Conservation (phyloP, 495 filamentous ascomycete species). For the Penicillium nucicola region DNA sequence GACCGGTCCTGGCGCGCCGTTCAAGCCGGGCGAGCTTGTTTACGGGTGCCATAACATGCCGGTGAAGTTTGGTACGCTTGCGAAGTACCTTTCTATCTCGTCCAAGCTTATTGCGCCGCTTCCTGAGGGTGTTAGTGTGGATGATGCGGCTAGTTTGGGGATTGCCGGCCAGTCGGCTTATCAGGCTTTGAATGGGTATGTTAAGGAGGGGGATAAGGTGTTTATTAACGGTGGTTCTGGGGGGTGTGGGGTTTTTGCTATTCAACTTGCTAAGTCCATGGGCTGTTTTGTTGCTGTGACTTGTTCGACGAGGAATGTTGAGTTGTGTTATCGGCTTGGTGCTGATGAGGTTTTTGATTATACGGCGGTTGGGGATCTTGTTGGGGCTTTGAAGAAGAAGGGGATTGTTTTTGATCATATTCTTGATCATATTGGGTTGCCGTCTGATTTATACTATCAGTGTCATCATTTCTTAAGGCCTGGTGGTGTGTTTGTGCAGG, state of each 20-base stretch:
- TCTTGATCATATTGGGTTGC: conserved; percentile 59
- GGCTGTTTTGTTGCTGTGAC: conserved; percentile 60
- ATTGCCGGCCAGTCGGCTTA: conserved; percentile 58
- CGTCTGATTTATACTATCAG: conserved; percentile 51
- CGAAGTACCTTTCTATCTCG: conserved; percentile 45
- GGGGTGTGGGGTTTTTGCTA: conserved; percentile 57
- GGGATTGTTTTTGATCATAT: conserved; percentile 53
- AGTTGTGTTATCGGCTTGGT: conserved; percentile 55
- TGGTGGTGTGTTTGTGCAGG: conserved; percentile 53
- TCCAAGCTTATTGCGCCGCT: conserved; percentile 28
- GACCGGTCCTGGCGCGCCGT: conserved; percentile 28
- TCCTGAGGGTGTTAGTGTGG: conserved; percentile 49
- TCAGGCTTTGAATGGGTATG: conserved; percentile 54
- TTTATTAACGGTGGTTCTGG: conserved; percentile 70
- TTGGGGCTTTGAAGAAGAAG: conserved; percentile 42
- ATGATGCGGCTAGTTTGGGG: conserved; percentile 50
- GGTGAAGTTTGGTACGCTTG: conserved; percentile 48
- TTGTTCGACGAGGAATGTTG: conserved; percentile 57
- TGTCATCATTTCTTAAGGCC: conserved; percentile 54
- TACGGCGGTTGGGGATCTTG: conserved; percentile 46
- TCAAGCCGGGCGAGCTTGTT: conserved; percentile 52
- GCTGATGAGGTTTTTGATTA: conserved; percentile 73
- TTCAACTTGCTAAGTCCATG: conserved; percentile 65
- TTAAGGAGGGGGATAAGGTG: conserved; percentile 52
- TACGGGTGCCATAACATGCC: conserved; percentile 48